These are phyloP conservation scores for Boechera retrofracta DNA, from an alignment of 345 rosid species.

Conservation along the genomic window DNA sequence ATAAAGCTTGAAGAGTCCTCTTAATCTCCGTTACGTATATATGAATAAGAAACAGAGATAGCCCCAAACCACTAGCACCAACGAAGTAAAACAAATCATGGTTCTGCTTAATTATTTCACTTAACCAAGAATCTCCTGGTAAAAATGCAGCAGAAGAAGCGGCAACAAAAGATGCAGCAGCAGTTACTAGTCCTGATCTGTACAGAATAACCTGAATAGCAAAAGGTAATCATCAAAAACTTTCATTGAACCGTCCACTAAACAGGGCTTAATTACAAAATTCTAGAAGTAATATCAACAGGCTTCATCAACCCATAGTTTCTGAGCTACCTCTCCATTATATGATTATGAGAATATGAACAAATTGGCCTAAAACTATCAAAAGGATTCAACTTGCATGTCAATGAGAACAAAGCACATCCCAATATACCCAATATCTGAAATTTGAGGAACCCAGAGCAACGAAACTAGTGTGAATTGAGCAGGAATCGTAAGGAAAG, in stretches of 20 bases:
- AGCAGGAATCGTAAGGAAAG: not conserved
- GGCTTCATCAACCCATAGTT: not conserved
- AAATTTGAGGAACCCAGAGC: constrained; percentile 11
- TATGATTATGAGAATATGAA: not conserved
- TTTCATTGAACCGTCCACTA: constrained; percentile 5
- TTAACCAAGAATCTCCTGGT: constrained; percentile 55
- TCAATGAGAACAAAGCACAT: not conserved
- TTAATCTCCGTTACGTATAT: constrained; percentile 92
- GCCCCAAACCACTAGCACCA: constrained; percentile 84
- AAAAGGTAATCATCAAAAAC: not conserved
- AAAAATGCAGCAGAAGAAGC: constrained; percentile 81
- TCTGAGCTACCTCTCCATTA: not conserved
- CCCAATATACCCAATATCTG: not conserved
- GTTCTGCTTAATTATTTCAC: constrained; percentile 62
- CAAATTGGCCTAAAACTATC: not conserved
- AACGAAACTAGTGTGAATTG: not conserved
- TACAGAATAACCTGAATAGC: constrained; percentile 77
- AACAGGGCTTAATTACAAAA: constrained; percentile 5
- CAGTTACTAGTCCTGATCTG: constrained; percentile 82
- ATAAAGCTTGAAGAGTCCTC: constrained; percentile 89
- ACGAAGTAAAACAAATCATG: constrained; percentile 64
- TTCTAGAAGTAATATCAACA: not conserved
- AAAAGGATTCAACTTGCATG: constrained; percentile 27
- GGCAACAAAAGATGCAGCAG: constrained; percentile 76
- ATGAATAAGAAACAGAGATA: constrained; percentile 80